A percentile compares a stretch with the other conserved stretches of the same genome.
phyloP scores from a whole-genome alignment of 2,329 filamentous ascomycete genomes.

The Fonsecaea monophora region DNA sequence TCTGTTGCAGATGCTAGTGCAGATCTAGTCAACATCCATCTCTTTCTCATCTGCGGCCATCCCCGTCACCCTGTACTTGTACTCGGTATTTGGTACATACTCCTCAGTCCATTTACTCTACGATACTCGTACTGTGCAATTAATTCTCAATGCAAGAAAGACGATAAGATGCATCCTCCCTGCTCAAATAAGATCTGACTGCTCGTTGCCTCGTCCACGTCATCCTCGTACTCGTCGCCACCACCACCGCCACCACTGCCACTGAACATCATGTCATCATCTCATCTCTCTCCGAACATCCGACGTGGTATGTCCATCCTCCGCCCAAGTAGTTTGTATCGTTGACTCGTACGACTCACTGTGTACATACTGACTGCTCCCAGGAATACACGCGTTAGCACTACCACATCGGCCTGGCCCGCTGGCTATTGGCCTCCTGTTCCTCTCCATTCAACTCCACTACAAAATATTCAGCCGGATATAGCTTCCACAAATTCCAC shows the following conservation, averaged over 20 bases:
- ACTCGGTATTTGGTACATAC: too few relatives aligned
- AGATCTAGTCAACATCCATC: too few relatives aligned
- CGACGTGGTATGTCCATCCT: neutral
- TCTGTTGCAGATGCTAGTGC: too few relatives aligned
- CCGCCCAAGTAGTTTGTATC: neutral
- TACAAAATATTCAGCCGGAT: neutral
- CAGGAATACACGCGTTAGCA: neutral
- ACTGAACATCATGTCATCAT: neutral
- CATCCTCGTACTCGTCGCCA: neutral
- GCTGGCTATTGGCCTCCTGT: neutral
- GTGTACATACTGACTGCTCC: neutral
- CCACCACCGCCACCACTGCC: neutral
- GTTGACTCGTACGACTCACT: too few relatives aligned
- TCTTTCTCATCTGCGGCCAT: too few relatives aligned
- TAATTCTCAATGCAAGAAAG: neutral
- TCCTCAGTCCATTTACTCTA: neutral
- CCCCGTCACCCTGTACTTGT: too few relatives aligned
- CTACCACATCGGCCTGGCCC: neutral
- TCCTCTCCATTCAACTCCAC: neutral
- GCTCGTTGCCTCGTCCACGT: neutral
- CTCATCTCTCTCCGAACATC: neutral
- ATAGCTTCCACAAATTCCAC: neutral
- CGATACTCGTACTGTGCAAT: too few relatives aligned
- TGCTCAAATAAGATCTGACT: constrained; percentile 1
- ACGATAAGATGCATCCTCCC: neutral